phyloP scores from a whole-genome alignment of 495 filamentous ascomycete genomes.

The Pyronema omphalodes region DNA sequence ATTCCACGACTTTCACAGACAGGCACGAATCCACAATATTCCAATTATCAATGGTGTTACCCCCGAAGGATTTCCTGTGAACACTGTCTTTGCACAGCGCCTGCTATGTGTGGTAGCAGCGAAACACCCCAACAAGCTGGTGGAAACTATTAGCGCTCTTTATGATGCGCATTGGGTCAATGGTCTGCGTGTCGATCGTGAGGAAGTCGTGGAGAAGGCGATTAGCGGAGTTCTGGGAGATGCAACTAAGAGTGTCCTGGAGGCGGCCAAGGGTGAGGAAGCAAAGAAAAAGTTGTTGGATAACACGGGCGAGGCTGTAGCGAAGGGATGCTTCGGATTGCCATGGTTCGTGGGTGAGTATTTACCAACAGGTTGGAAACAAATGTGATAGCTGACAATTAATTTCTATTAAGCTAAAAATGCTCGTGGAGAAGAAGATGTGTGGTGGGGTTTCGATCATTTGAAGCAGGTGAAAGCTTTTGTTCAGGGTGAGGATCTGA shows the following conservation, averaged over 20 bases:
- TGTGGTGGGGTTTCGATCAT: conserved; percentile 2
- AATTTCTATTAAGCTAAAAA: conserved; percentile 32
- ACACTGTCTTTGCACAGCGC: conserved; percentile 1
- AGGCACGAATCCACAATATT: conserved; percentile 36
- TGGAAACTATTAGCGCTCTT: neutral
- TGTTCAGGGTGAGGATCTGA: neutral
- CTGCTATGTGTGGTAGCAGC: neutral
- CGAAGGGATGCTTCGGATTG: conserved; percentile 50
- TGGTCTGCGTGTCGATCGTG: neutral
- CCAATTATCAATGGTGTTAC: conserved; percentile 26
- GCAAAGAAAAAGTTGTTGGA: conserved; percentile 41
- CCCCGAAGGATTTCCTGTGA: conserved; percentile 26
- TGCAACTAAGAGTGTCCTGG: conserved; percentile 28
- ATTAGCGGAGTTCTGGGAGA: neutral
- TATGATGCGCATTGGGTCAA: conserved; percentile 1
- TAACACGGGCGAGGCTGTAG: conserved; percentile 40
- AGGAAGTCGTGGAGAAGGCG: neutral
- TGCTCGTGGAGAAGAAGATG: conserved; percentile 29
- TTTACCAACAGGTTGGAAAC: neutral
- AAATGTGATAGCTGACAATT: neutral
- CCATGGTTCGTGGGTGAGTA: conserved; percentile 43
- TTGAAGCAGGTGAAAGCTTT: neutral
- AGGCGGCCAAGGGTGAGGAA: conserved; percentile 29
- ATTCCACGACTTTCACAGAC: conserved; percentile 35
- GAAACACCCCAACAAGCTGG: neutral